A percentile compares a stretch with the other conserved stretches of the same genome.
Evolutionary conservation across 148 eudicot genomes (phyloP).

Genomic region (Dianthus caryophyllus): DNA sequence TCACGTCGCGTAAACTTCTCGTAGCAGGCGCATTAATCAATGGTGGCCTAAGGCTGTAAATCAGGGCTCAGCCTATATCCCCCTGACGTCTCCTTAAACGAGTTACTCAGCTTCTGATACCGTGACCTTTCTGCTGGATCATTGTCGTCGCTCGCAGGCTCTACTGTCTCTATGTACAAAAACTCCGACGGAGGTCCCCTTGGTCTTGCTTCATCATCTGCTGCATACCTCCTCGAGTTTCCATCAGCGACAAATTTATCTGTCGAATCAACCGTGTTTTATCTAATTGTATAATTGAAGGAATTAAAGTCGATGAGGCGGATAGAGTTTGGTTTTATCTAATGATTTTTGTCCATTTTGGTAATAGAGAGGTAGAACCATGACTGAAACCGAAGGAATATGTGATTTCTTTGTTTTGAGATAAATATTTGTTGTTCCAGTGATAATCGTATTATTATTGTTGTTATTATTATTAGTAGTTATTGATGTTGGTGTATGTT

Average conservation of each 20-base stretch:
- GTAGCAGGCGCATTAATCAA: slow-evolving; percentile 41
- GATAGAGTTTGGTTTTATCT: too few species aligned
- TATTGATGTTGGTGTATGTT: slow-evolving; percentile 19
- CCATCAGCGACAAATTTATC: slow-evolving; percentile 55
- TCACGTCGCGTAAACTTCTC: slow-evolving; percentile 26
- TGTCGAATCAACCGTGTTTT: slow-evolving; percentile 36
- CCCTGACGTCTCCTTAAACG: slow-evolving; percentile 46
- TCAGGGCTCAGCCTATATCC: slow-evolving; percentile 81
- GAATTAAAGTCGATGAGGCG: too few species aligned
- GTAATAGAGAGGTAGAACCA: neutral
- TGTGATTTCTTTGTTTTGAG: neutral
- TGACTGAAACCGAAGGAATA: too few species aligned
- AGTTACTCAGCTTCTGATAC: slow-evolving; percentile 44
- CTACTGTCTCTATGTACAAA: slow-evolving; percentile 74
- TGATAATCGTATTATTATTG: neutral
- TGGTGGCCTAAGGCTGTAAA: slow-evolving; percentile 79
- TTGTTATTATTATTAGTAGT: neutral
- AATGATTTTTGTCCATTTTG: too few species aligned
- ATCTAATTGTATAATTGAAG: too few species aligned
- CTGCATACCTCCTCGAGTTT: slow-evolving; percentile 27
- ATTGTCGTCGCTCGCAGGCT: slow-evolving; percentile 40
- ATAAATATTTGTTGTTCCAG: too few species aligned
- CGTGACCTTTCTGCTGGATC: slow-evolving; percentile 48
- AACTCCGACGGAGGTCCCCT: slow-evolving; percentile 52
- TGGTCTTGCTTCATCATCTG: slow-evolving; percentile 52